A percentile compares a stretch with the other conserved stretches of the same genome.
Conservation (phyloP, 2,329 filamentous ascomycete genomes). For the Cryphonectria radicalis region DNA sequence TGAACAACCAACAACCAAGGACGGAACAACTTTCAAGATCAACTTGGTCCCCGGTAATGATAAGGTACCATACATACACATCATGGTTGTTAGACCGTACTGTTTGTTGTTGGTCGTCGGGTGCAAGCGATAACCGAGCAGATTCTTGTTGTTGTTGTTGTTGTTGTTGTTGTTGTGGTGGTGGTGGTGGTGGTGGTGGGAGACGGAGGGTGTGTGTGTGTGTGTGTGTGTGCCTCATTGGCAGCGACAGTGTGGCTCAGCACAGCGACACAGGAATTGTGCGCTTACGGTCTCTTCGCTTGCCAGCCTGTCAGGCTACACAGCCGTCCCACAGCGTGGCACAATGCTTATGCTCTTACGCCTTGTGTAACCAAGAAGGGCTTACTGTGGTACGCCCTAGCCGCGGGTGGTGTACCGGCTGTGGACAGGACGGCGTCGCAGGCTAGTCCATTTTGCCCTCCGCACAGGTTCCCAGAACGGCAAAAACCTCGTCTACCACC, state of each 20-base stretch:
- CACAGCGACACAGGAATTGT: neutral
- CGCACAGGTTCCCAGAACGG: neutral
- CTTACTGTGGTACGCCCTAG: neutral
- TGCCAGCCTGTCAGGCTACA: constrained; percentile 1
- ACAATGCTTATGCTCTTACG: neutral
- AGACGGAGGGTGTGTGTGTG: too few species aligned
- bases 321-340: constrained; percentile 2
- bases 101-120: neutral
- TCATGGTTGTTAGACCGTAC: neutral
- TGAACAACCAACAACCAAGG: neutral
- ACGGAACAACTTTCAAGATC: neutral
- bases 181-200: too few species aligned
- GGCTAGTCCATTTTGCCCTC: neutral
- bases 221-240: neutral
- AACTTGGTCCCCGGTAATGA: neutral
- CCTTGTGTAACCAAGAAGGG: neutral
- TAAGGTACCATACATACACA: neutral
- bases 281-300: neutral
- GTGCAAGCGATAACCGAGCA: neutral
- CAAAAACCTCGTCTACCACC: neutral
- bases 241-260: neutral
- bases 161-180: too few species aligned
- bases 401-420: constrained; percentile 3
- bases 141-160: too few species aligned
- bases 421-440: neutral